phyloP scores from a whole-genome alignment of 23 red algal genomes.

The Gracilariopsis chorda region DNA sequence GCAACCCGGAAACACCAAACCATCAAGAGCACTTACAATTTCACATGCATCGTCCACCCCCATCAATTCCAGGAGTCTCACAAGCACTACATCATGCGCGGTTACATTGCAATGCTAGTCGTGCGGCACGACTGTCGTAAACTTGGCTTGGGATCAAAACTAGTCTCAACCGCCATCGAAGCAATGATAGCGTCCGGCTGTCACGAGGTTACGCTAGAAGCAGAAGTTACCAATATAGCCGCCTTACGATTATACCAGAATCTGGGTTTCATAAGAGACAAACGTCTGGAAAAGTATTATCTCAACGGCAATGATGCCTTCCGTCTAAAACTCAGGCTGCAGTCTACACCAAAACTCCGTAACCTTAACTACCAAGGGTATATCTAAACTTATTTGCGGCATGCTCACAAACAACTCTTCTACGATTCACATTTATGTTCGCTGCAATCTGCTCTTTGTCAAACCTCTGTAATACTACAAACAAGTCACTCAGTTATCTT shows the following conservation, averaged over 20 bases:
- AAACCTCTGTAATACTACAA: neutral
- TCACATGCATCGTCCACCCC: too few relatives aligned
- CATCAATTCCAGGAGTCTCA: conserved; percentile 17
- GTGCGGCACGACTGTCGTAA: conserved; percentile 74
- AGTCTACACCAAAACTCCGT: neutral
- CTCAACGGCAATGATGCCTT: conserved; percentile 96
- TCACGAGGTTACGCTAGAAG: conserved; percentile 88
- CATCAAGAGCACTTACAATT: too few relatives aligned
- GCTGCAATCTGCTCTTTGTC: neutral
- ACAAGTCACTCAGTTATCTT: conserved; percentile 15
- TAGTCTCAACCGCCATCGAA: conserved; percentile 73
- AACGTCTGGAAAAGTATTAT: conserved; percentile 97
- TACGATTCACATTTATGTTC: too few relatives aligned
- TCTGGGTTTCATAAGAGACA: conserved; percentile 94
- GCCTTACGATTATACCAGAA: conserved; percentile 90
- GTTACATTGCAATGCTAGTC: conserved; percentile 99
- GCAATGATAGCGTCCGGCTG: conserved; percentile 72
- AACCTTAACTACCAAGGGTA: too few relatives aligned
- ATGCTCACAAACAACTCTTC: too few relatives aligned
- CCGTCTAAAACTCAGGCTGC: conserved; percentile 71
- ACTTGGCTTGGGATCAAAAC: conserved; percentile 71
- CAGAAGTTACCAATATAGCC: conserved; percentile 81
- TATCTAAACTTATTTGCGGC: too few relatives aligned
- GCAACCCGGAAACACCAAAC: too few relatives aligned
- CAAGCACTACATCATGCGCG: conserved; percentile 44